These are phyloP conservation scores for Lolium multiflorum DNA, from an alignment of 176 grass and related monocot genomes.

Conservation along the genomic window DNA sequence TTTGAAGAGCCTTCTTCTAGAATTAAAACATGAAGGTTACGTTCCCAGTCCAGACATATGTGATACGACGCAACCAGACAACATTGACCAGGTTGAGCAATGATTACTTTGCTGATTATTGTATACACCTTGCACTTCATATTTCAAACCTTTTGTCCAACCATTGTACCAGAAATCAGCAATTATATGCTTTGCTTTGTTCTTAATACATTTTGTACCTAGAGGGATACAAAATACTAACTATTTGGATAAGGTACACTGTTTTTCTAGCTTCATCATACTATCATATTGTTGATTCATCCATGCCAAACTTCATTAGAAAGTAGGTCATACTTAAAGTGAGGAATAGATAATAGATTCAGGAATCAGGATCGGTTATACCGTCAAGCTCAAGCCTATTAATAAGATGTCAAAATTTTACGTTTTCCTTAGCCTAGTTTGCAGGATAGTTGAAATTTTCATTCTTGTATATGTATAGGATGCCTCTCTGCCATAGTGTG, in stretches of 20 bases:
- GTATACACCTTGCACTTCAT: constrained; percentile 7
- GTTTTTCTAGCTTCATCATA: neutral
- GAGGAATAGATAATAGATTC: neutral
- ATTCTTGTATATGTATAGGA: constrained; percentile 18
- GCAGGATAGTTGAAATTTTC: neutral
- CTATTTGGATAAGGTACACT: neutral
- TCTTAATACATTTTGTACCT: neutral
- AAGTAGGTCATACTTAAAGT: neutral
- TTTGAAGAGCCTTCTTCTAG: constrained; percentile 69
- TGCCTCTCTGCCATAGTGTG: neutral
- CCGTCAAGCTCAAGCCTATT: neutral
- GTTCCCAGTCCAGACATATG: constrained; percentile 54
- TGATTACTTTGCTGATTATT: constrained; percentile 7
- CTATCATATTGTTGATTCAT: neutral
- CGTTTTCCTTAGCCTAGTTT: neutral
- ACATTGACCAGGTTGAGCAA: constrained; percentile 40
- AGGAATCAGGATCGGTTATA: neutral
- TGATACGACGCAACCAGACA: constrained; percentile 39
- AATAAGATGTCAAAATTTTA: neutral
- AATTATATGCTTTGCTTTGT: neutral
- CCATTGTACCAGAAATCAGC: neutral
- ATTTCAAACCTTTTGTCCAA: constrained; percentile 23
- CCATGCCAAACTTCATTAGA: neutral
- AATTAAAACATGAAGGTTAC: constrained; percentile 81
- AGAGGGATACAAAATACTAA: neutral